These are phyloP conservation scores for Draba incana DNA, from an alignment of 345 rosid species.

Conservation along the genomic window DNA sequence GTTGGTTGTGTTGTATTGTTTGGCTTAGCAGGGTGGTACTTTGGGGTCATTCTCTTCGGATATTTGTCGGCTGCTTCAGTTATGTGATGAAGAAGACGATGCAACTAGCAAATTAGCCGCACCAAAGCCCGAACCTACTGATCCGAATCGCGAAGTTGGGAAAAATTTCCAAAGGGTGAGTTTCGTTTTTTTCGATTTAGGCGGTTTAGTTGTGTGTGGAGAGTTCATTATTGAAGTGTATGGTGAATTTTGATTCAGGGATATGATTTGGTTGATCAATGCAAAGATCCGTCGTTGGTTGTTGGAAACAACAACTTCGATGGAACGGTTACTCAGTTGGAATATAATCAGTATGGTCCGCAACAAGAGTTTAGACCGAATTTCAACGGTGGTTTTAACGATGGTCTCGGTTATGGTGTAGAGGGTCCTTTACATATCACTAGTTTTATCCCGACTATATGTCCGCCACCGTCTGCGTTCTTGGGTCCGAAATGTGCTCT, in stretches of 20 bases:
- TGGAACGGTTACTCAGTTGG: slow-evolving; percentile 51
- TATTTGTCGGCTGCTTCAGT: slow-evolving; percentile 86
- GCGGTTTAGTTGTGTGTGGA: slow-evolving; percentile 11
- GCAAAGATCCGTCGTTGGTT: slow-evolving; percentile 58
- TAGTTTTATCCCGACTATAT: slow-evolving; percentile 62
- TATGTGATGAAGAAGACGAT: slow-evolving; percentile 96
- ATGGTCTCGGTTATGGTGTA: slow-evolving; percentile 48
- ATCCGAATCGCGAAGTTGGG: slow-evolving; percentile 61
- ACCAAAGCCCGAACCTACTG: slow-evolving; percentile 86
- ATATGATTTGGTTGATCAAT: slow-evolving; percentile 52
- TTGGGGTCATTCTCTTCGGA: slow-evolving; percentile 86
- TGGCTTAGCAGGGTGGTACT: slow-evolving; percentile 67
- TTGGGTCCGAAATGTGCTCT: slow-evolving; percentile 97
- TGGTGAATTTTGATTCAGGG: slow-evolving; percentile 47
- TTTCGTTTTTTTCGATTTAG: background rate
- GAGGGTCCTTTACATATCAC: slow-evolving; percentile 64
- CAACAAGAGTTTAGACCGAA: slow-evolving; percentile 67
- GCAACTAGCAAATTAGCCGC: slow-evolving; percentile 85
- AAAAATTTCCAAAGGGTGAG: slow-evolving; percentile 65
- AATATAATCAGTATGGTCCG: slow-evolving; percentile 68
- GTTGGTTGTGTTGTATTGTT: slow-evolving; percentile 16
- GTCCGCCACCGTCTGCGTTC: slow-evolving; percentile 92
- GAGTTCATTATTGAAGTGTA: background rate
- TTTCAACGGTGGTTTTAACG: slow-evolving; percentile 55
- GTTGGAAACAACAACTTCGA: slow-evolving; percentile 47